These are phyloP conservation scores for Citrus inodora DNA, from an alignment of 345 rosid species.

Conservation along the genomic window DNA sequence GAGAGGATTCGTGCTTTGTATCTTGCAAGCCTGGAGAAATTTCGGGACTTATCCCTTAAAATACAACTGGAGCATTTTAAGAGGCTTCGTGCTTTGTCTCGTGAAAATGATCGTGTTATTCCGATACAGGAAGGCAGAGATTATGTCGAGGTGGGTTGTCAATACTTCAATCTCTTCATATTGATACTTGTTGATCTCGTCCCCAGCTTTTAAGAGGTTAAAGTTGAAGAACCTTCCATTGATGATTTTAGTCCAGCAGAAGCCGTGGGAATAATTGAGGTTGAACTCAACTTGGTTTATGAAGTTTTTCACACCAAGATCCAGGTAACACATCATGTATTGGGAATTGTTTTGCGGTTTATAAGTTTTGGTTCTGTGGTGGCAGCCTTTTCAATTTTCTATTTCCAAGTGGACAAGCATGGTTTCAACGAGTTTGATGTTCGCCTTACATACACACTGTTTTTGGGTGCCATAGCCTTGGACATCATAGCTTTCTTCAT, in stretches of 20 bases:
- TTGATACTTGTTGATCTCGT: conserved; percentile 58
- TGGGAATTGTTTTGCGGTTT: conserved; percentile 29
- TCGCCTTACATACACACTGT: conserved; percentile 53
- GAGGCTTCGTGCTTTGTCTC: too few relatives aligned
- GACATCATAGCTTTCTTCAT: neutral
- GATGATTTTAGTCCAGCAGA: conserved; percentile 14
- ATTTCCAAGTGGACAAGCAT: conserved; percentile 22
- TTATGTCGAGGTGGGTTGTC: conserved; percentile 28
- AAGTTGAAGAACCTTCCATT: too few relatives aligned
- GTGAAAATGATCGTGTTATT: too few relatives aligned
- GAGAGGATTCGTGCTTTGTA: conserved; percentile 59
- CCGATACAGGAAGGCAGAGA: too few relatives aligned
- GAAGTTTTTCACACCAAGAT: conserved; percentile 59
- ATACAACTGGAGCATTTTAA: too few relatives aligned
- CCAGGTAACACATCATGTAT: conserved; percentile 28
- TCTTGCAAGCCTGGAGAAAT: conserved; percentile 54
- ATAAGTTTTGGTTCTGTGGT: conserved; percentile 24
- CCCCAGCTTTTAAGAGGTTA: conserved; percentile 27
- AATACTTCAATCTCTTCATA: conserved; percentile 41
- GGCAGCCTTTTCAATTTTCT: conserved; percentile 32
- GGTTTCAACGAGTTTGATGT: conserved; percentile 35
- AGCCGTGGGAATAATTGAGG: conserved; percentile 47
- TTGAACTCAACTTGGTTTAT: conserved; percentile 63
- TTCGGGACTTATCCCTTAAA: conserved; percentile 26
- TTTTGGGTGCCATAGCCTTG: conserved; percentile 30